Percentiles rank a stretch among this genome's conserved stretches.
Evolutionary conservation across 768 basidiomycete genomes (phyloP).

Genomic region (Suillus alpinus): DNA sequence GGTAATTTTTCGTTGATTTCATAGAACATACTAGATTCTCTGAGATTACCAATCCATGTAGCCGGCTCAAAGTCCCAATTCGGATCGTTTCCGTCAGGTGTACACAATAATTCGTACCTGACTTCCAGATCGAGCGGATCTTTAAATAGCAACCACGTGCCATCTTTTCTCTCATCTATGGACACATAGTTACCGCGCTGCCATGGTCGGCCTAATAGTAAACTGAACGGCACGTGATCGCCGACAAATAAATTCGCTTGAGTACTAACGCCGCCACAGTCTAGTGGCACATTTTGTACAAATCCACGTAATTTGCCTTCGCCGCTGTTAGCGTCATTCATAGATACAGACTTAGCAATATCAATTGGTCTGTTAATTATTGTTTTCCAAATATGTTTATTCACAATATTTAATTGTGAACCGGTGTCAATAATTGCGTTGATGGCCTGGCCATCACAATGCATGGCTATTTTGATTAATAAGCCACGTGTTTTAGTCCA

Average conservation of each 20-base stretch:
- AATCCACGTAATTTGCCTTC: slow-evolving; percentile 18
- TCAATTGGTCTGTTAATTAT: slow-evolving; percentile 13
- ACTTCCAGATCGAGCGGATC: slow-evolving; percentile 4
- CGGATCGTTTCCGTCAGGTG: background rate
- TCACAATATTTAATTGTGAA: slow-evolving; percentile 26
- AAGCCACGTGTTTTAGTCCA: background rate
- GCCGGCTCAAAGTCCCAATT: background rate
- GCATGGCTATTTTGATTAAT: slow-evolving; percentile 6
- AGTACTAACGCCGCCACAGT: slow-evolving; percentile 19
- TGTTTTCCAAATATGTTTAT: slow-evolving; percentile 7
- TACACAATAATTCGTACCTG: slow-evolving; percentile 15
- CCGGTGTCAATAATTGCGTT: slow-evolving; percentile 26
- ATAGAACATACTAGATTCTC: no score
- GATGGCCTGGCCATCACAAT: slow-evolving; percentile 8
- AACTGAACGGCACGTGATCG: slow-evolving; percentile 14
- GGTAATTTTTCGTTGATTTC: no score
- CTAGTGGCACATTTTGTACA: slow-evolving; percentile 18
- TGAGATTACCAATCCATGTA: background rate
- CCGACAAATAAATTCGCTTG: slow-evolving; percentile 21
- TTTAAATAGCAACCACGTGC: slow-evolving; percentile 27
- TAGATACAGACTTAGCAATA: slow-evolving; percentile 11
- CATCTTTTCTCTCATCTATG: slow-evolving; percentile 24
- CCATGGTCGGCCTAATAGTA: slow-evolving; percentile 25
- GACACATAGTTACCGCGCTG: slow-evolving; percentile 21
- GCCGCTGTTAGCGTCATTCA: slow-evolving; percentile 31